Evolutionary conservation across 345 rosid genomes (phyloP), one percentile per base, ranked within the genome.

Genomic region (Euphorbia tirucalli): DNA sequence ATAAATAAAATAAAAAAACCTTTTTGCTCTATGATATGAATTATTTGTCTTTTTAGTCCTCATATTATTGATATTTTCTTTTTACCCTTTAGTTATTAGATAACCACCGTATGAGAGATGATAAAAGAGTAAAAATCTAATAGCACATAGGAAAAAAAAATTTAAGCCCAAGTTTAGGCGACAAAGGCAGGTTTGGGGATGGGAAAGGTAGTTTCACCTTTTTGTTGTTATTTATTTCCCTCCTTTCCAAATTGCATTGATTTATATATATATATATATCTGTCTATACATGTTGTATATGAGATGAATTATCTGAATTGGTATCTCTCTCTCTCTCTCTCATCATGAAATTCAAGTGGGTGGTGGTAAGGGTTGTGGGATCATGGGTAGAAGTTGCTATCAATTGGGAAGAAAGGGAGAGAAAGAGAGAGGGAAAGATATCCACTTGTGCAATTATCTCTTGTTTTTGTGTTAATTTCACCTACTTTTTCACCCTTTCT

Each of bases 141-240:
- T n/a, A n/a, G n/a, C n/a, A n/a, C n/a, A n/a, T n/a, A n/a, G n/a
- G n/a, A n/a, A n/a, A n/a, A n/a, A n/a, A n/a, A n/a, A n/a, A n/a
- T n/a, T n/a, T n/a, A n/a, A n/a, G n/a, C n/a, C n/a, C 70, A 86
- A 83, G 87, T 86, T 82, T 86, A 68, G 82, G 81, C 81, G 81
- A 79, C 69, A 61, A 50, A 54, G 49, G 78, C 35, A 60, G 76
- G 73, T 68, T 28, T 69, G 30, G 79, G 68, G 84, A 54, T 55
- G 72, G 58, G 59, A 61, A 66, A 64, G 78, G 63, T 69, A 69
- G 75, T 71, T 79, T 80, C 69, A 69, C 61, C 78, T 74, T 78
- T 80, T 76, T 74, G 71, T 74, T 81, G 79, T 61, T 76, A 74
- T 78, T 78, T 76, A 74, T 78, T 77, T 70, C 66, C 22, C 1